Evolutionary conservation across 305 asterid genomes (phyloP), one percentile per base, ranked within the genome.

Genomic region (Solanum hybrid): DNA sequence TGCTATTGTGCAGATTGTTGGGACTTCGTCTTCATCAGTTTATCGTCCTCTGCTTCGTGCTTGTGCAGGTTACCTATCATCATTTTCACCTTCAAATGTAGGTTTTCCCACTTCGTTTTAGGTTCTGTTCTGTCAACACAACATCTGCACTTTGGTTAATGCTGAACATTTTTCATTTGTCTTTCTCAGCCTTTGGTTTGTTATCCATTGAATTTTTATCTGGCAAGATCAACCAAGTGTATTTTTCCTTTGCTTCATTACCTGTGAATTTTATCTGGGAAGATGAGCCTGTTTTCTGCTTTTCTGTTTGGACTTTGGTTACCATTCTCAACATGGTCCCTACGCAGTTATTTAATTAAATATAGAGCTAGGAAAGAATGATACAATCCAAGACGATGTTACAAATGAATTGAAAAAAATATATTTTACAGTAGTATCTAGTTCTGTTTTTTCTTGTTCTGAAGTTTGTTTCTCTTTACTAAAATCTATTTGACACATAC

Each of bases 11-110:
- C 99, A 97, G 99, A 94, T 97, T 90, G 96, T 96, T 92, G 96
- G 96, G 90, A 92, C 98, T 88, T 95, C 96, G 88, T 95, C 98
- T 79, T 97, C 98, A 71, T 90, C 92, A n/a, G 90, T 92, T 81
- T 95, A 94, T 94, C 94, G 94, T 87, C 98, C 98, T 88, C 94
- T 97, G 88, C 98, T 97, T 89, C 99, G 92, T 90, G 97, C 98
- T 88, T 95, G 98, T 81, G 94, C 99, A 89, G 99, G 99, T 91
- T 95, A 95, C 95, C 93, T 97, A 89, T 95, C 98, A 88, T 97
- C 99, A 40, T 97, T 94, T 92, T 96, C 98, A 86, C 96, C 96
- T 88, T 94, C 99, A 91, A 99, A 97, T 92, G 99, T 97, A 89
- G 88, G 99, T 96, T 91, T 82, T 92, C 90, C 90, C 90, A 81